Evolutionary conservation across 2,329 filamentous ascomycete genomes (phyloP).

Genomic region (Penicillium sp.): DNA sequence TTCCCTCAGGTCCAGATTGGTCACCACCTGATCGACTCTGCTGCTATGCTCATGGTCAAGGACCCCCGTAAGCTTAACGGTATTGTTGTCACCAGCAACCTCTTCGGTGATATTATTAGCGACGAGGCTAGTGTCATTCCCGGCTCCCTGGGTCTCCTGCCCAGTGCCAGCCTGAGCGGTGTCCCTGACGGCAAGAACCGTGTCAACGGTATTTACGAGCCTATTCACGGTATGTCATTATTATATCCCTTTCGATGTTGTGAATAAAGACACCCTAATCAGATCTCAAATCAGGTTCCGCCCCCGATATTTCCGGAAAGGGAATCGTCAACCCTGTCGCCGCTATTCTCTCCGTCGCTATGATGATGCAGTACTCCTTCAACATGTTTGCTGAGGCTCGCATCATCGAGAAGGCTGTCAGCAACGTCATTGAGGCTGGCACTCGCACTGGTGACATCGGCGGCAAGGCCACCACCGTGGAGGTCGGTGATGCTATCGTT

Average conservation of each 20-base stretch:
- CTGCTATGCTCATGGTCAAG: conserved; percentile 98
- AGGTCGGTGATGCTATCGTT: conserved; percentile 83
- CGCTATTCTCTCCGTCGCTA: conserved; percentile 87
- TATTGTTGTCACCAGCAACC: conserved; percentile 87
- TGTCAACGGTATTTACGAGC: conserved; percentile 96
- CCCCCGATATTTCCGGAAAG: conserved; percentile 90
- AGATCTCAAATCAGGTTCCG: conserved; percentile 64
- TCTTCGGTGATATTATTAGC: conserved; percentile 95
- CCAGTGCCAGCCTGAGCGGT: conserved; percentile 83
- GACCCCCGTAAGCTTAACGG: conserved; percentile 87
- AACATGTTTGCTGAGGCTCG: conserved; percentile 73
- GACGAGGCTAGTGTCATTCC: conserved; percentile 96
- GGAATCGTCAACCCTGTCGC: conserved; percentile 92
- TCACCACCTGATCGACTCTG: conserved; percentile 92
- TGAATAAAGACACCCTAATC: not conserved
- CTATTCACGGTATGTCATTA: conserved; percentile 76
- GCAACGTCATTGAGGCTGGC: conserved; percentile 73
- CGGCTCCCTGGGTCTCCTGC: conserved; percentile 83
- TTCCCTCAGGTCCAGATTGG: conserved; percentile 83
- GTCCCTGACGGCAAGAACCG: conserved; percentile 82
- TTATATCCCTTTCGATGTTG: not conserved
- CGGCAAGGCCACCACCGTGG: conserved; percentile 71
- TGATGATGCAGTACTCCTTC: conserved; percentile 95
- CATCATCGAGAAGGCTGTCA: conserved; percentile 31
- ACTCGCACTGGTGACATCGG: conserved; percentile 84